These are phyloP conservation scores for Thinopyrum elongatum DNA, from an alignment of 176 grass and related monocot genomes.

Conservation along the genomic window DNA sequence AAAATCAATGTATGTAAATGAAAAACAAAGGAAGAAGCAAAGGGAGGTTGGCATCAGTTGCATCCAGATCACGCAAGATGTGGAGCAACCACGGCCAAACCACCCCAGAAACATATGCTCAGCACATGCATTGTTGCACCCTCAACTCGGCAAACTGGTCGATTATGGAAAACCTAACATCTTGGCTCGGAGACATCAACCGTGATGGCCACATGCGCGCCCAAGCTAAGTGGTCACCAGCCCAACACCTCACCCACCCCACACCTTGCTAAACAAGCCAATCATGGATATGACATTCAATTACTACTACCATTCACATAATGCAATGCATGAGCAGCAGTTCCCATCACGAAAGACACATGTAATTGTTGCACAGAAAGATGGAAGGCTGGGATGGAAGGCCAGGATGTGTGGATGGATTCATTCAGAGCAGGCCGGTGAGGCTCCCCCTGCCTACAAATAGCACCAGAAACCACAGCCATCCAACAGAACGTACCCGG, in stretches of 20 bases:
- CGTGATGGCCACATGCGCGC: slow-evolving; percentile 21
- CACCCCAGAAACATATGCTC: slow-evolving; percentile 14
- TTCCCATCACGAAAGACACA: slow-evolving; percentile 25
- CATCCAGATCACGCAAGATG: not conserved
- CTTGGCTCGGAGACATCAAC: not conserved
- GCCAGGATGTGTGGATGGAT: not conserved
- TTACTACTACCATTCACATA: not conserved
- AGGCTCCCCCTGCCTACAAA: slow-evolving; percentile 35
- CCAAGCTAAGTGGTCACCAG: not conserved
- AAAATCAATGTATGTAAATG: not conserved
- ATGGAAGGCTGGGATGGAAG: not conserved
- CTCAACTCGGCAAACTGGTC: not conserved
- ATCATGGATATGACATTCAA: slow-evolving; percentile 13
- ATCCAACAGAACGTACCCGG: slow-evolving; percentile 11
- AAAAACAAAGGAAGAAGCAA: not conserved
- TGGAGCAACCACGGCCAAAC: slow-evolving; percentile 20
- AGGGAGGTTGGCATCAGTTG: slow-evolving; percentile 17
- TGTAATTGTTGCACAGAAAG: slow-evolving; percentile 19
- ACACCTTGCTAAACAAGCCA: slow-evolving; percentile 17
- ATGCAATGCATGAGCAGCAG: slow-evolving; percentile 13
- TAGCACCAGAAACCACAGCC: slow-evolving; percentile 30
- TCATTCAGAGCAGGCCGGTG: not conserved
- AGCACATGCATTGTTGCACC: slow-evolving; percentile 3
- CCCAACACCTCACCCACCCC: slow-evolving; percentile 8
- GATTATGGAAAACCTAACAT: slow-evolving; percentile 28